Conservation (phyloP, 345 rosid genomes). For the Lepidium sativum region DNA sequence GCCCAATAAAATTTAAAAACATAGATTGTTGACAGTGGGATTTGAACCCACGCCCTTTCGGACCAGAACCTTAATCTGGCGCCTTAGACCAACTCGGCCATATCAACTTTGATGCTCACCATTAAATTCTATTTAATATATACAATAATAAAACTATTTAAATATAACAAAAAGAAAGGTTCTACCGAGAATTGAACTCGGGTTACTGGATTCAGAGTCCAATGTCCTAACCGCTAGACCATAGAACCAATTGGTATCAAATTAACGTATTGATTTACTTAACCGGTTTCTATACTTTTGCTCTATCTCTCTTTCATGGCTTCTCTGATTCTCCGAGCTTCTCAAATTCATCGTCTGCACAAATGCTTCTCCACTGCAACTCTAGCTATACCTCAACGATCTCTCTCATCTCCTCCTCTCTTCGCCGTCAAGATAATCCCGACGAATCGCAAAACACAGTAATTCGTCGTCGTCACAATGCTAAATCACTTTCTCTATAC, state of each 20-base stretch:
- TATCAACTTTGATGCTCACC: neutral
- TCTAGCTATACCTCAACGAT: slow-evolving; percentile 12
- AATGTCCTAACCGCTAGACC: slow-evolving; percentile 91
- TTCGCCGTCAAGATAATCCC: slow-evolving; percentile 15
- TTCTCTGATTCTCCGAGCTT: slow-evolving; percentile 6
- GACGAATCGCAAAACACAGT: slow-evolving; percentile 19
- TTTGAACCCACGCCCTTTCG: slow-evolving; percentile 94
- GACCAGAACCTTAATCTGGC: slow-evolving; percentile 51
- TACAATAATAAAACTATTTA: too few species aligned
- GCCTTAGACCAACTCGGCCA: neutral
- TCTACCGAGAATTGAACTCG: slow-evolving; percentile 90
- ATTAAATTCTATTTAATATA: too few species aligned
- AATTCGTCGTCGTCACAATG: slow-evolving; percentile 51
- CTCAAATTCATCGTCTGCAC: neutral
- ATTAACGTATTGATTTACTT: too few species aligned
- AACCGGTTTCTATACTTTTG: neutral
- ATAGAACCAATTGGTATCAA: slow-evolving; percentile 33
- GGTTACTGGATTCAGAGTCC: slow-evolving; percentile 94
- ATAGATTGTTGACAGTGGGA: slow-evolving; percentile 37
- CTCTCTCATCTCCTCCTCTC: slow-evolving; percentile 26
- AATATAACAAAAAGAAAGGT: too few species aligned
- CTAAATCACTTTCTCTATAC: slow-evolving; percentile 36
- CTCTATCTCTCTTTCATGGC: neutral
- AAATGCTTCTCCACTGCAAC: slow-evolving; percentile 24
- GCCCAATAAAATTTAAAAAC: too few species aligned